Conservation (phyloP, 2,329 filamentous ascomycete genomes). For the Stagonosporopsis vannaccii region DNA sequence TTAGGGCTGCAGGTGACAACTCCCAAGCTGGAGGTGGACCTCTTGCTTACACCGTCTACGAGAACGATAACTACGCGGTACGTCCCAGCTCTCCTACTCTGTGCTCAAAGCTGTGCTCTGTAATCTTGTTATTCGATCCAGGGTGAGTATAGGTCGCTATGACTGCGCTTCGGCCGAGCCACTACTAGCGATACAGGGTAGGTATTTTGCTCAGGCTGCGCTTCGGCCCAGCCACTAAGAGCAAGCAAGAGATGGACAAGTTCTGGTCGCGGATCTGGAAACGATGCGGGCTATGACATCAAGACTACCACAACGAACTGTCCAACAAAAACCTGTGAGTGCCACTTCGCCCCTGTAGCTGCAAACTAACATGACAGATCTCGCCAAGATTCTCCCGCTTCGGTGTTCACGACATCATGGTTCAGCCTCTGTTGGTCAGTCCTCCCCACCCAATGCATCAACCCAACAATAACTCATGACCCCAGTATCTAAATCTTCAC, state of each 20-base stretch:
- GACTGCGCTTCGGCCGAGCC: constrained; percentile 9
- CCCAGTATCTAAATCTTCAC: background rate
- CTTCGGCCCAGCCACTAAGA: constrained; percentile 10
- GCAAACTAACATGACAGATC: background rate
- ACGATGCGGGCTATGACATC: background rate
- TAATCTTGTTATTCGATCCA: constrained; percentile 2
- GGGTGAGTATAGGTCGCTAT: constrained; percentile 3
- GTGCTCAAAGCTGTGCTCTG: constrained; percentile 23
- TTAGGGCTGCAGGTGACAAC: background rate
- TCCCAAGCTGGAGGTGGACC: background rate
- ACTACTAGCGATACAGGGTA: constrained; percentile 6
- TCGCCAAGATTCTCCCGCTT: background rate
- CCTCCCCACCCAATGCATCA: background rate
- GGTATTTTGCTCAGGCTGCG: constrained; percentile 16
- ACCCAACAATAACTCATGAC: background rate
- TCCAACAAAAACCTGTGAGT: background rate
- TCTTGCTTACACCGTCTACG: background rate
- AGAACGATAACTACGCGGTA: constrained; percentile 6
- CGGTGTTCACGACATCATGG: background rate
- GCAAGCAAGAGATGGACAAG: constrained; percentile 7
- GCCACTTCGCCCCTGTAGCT: background rate
- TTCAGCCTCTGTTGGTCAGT: background rate
- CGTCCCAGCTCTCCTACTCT: constrained; percentile 12
- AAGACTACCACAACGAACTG: background rate
- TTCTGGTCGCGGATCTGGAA: background rate